Conservation (phyloP, 106 monocot genomes). For the Dendrobium huoshanense region DNA sequence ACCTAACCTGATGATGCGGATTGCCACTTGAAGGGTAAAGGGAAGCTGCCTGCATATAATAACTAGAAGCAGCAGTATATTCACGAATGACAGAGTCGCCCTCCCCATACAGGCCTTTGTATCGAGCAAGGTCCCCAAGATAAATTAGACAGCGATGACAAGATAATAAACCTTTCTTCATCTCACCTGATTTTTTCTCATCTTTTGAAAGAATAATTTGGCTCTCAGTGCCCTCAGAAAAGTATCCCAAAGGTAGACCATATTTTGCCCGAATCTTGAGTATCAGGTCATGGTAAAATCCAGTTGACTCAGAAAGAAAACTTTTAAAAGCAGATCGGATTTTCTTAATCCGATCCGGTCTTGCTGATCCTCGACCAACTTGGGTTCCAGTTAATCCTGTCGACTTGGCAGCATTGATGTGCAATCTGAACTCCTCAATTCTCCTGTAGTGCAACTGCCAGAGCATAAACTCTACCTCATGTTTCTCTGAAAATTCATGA, state of each 20-base stretch:
- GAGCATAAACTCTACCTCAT: slow-evolving; percentile 65
- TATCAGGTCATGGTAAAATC: slow-evolving; percentile 92
- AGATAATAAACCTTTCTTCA: slow-evolving; percentile 78
- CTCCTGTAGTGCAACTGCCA: slow-evolving; percentile 94
- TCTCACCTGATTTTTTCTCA: slow-evolving; percentile 47
- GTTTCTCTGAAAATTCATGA: slow-evolving; percentile 79
- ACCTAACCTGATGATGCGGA: slow-evolving; percentile 87
- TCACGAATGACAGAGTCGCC: slow-evolving; percentile 62
- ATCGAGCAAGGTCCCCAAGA: slow-evolving; percentile 93
- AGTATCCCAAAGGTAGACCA: slow-evolving; percentile 72
- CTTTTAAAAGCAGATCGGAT: slow-evolving; percentile 64
- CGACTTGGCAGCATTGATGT: slow-evolving; percentile 55
- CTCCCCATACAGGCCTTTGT: slow-evolving; percentile 90
- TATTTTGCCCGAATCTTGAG: slow-evolving; percentile 77
- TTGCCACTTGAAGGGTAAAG: slow-evolving; percentile 85
- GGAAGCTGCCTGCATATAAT: slow-evolving; percentile 75
- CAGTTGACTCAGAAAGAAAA: slow-evolving; percentile 91
- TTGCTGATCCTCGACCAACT: slow-evolving; percentile 27
- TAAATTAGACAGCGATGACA: slow-evolving; percentile 93
- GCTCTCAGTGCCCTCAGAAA: slow-evolving; percentile 53
- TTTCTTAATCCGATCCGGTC: slow-evolving; percentile 66
- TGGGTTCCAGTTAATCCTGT: slow-evolving; percentile 27
- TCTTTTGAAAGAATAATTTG: slow-evolving; percentile 44
- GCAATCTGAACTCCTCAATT: slow-evolving; percentile 84
- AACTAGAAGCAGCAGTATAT: slow-evolving; percentile 74